A percentile compares a stretch with the other conserved stretches of the same genome.
Conservation (phyloP, 2,329 filamentous ascomycete species). For the Fusarium brevicatenulatum region DNA sequence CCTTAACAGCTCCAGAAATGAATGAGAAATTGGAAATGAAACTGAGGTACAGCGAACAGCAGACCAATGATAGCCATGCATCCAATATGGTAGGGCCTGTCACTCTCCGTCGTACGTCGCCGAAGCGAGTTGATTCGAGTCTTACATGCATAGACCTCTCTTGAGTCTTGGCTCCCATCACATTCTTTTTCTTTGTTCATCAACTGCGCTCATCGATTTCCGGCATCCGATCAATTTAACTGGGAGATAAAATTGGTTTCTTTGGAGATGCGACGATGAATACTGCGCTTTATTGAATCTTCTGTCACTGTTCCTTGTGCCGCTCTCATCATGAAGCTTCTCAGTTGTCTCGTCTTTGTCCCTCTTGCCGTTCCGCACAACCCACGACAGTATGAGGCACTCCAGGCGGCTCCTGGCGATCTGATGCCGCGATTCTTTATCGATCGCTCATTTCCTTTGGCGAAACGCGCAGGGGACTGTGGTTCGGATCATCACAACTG, state of each 20-base stretch:
- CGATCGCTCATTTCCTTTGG: constrained; percentile 43
- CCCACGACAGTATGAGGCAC: constrained; percentile 34
- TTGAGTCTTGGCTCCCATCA: constrained; percentile 21
- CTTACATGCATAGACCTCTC: constrained; percentile 34
- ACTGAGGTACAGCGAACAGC: not conserved
- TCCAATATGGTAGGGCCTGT: not conserved
- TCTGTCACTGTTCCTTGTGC: not conserved
- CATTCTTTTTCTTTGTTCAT: constrained; percentile 24
- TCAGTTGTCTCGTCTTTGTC: constrained; percentile 15
- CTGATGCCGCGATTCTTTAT: constrained; percentile 47
- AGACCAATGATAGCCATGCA: constrained; percentile 5
- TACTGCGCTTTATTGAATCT: not conserved
- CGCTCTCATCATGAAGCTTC: constrained; percentile 35
- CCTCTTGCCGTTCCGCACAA: constrained; percentile 27
- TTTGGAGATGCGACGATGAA: constrained; percentile 23
- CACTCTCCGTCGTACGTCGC: constrained; percentile 5
- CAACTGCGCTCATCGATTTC: not conserved
- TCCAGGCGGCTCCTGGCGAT: constrained; percentile 40
- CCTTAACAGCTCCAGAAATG: constrained; percentile 7
- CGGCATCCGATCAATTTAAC: not conserved
- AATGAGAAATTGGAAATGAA: constrained; percentile 10
- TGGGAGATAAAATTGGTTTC: not conserved
- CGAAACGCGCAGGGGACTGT: constrained; percentile 45
- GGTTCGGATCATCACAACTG: constrained; percentile 46
- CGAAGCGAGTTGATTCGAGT: constrained; percentile 18